Evolutionary conservation across 768 basidiomycete species (phyloP).

Genomic region (Pulveroboletus sp.): DNA sequence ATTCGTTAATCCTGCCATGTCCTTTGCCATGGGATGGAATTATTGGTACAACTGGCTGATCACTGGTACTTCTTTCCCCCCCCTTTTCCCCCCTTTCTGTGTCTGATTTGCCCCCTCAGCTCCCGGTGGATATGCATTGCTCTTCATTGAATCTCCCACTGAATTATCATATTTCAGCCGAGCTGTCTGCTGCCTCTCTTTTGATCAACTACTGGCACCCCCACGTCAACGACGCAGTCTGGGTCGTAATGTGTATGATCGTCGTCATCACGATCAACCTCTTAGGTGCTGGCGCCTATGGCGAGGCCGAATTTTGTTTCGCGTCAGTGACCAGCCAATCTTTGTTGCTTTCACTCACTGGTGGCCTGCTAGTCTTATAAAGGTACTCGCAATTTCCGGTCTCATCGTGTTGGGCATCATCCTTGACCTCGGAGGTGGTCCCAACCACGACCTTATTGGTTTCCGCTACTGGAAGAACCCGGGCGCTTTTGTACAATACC

Average conservation of each 20-base stretch:
- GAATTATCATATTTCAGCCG: constrained; percentile 21
- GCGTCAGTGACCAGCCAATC: constrained; percentile 41
- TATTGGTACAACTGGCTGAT: constrained; percentile 44
- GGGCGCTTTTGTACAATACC: constrained; percentile 80
- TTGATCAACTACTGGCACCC: constrained; percentile 73
- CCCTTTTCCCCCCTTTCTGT: not conserved
- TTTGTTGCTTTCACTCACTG: not conserved
- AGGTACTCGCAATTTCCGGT: constrained; percentile 81
- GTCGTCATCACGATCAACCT: constrained; percentile 77
- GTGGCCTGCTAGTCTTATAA: constrained; percentile 56
- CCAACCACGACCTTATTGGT: constrained; percentile 65
- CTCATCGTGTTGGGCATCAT: constrained; percentile 68
- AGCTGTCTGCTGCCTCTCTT: constrained; percentile 52
- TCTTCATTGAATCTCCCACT: constrained; percentile 2
- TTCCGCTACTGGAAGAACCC: constrained; percentile 80
- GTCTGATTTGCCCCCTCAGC: constrained; percentile 13
- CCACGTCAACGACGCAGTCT: constrained; percentile 61
- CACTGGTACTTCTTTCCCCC: constrained; percentile 11
- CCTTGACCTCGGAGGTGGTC: constrained; percentile 87
- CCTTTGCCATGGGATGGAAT: constrained; percentile 55
- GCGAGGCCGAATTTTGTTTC: constrained; percentile 85
- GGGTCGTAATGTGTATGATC: constrained; percentile 75
- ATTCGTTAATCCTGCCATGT: constrained; percentile 75
- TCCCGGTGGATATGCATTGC: constrained; percentile 17
- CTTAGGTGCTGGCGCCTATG: constrained; percentile 74